Evolutionary conservation across 2,329 filamentous ascomycete species (phyloP).

Genomic region (Laburnicola sp.): DNA sequence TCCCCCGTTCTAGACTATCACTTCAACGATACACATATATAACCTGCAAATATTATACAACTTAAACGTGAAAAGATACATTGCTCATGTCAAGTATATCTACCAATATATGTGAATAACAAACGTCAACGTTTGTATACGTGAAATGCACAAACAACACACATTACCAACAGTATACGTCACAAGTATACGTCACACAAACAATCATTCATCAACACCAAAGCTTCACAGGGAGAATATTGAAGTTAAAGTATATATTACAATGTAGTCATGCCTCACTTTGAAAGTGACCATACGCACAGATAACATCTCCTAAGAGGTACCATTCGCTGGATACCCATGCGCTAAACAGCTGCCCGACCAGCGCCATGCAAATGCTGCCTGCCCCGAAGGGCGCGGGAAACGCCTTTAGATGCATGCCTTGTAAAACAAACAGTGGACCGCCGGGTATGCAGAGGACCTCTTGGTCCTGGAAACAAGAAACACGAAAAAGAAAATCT

Average conservation of each 20-base stretch:
- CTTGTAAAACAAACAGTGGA: conserved; percentile 14
- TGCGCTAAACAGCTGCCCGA: not conserved
- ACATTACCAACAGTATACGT: too few relatives aligned
- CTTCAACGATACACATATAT: too few relatives aligned
- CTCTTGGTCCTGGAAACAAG: conserved; percentile 10
- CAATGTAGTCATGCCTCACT: not conserved
- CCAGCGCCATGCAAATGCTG: conserved; percentile 4
- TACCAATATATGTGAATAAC: too few relatives aligned
- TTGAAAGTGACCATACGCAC: not conserved
- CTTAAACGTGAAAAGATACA: too few relatives aligned
- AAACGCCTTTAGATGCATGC: conserved; percentile 23
- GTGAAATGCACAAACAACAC: too few relatives aligned
- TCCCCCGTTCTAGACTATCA: too few relatives aligned
- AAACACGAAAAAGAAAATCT: conserved; percentile 13
- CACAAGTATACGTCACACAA: too few relatives aligned
- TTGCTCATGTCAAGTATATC: too few relatives aligned
- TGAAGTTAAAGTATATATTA: not conserved
- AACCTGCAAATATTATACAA: too few relatives aligned
- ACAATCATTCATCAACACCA: not conserved
- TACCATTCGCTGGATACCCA: not conserved
- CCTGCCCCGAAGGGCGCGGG: not conserved
- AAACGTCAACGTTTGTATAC: too few relatives aligned
- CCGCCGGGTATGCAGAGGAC: conserved; percentile 4
- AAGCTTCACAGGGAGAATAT: not conserved
- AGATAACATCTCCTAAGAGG: not conserved